Base-by-base conservation (phyloP, 2,329 filamentous ascomycete species). In the Cytospora piceicola region DNA sequence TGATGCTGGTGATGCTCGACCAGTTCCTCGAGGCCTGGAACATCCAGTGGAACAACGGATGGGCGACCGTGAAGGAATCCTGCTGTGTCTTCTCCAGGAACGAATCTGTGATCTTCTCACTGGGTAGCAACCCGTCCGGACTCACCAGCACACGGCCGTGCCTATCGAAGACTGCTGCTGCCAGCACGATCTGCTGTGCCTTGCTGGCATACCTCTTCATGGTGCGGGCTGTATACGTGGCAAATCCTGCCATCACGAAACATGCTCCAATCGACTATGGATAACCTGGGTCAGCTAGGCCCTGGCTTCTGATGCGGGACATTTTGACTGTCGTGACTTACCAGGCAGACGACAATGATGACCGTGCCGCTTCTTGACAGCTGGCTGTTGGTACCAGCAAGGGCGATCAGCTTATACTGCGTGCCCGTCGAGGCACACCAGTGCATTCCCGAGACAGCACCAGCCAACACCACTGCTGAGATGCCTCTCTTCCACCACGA, bases 11-110 rank as follows among this genome's bases (percentile, higher is more conserved):
- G 30, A 96, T 83, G 51, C 86, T 84, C 9, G 78, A 74, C 93
- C 93, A 97, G 75, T 93, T 90, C 66, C 88, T 85, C 8, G 91
- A 92, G 3, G 92, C 91, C 64, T 91, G 86, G 73, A 91, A 96
- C 72, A 95, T 89, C 93, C 93, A 96, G 58, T 93, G 87, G 76
- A 95, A 96, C 1, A 94, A 87, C 0, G 91, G 87, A 73, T 96
- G 92, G 0, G 87, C 85, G 29, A 88, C 88, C 64, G 88, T 88
- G 72, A 97, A 94, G 17, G 89, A 86, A 67, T 96, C 92, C 72
- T 74, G 65, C 70, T 77, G 66, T 72, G 87, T 86, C 73, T 83
- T 85, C 74, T 90, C 88, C 49, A 92, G 77, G 74, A 92, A 93
- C 17, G 88, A 88, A 74, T 90, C 89, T 0, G 92, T 95, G 68